These are phyloP conservation scores for Microcyclospora tardicrescens DNA, from an alignment of 2,329 filamentous ascomycete species.

Conservation along the genomic window DNA sequence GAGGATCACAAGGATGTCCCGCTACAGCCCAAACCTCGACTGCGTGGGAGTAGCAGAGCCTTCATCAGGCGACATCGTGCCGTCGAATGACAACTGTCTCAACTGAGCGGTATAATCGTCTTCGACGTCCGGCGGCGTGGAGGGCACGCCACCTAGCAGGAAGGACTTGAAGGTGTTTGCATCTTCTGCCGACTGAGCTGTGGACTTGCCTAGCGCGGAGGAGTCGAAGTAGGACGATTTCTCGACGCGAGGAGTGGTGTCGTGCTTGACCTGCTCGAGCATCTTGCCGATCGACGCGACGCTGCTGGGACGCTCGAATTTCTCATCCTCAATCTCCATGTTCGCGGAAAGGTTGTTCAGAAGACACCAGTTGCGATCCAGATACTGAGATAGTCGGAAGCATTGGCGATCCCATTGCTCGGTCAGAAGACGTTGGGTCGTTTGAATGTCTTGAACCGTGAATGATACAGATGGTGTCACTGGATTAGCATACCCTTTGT, in stretches of 20 bases:
- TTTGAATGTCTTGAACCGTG: constrained; percentile 38
- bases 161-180: too few relatives aligned
- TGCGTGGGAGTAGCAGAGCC: too few relatives aligned
- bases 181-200: too few relatives aligned
- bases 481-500: constrained; percentile 4
- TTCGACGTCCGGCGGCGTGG: too few relatives aligned
- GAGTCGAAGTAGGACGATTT: constrained; percentile 24
- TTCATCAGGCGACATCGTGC: too few relatives aligned
- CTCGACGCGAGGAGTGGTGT: constrained; percentile 32
- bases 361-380: constrained; percentile 35
- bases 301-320: constrained; percentile 31
- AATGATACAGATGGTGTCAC: constrained; percentile 16
- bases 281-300: constrained; percentile 29
- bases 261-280: constrained; percentile 31
- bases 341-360: constrained; percentile 30
- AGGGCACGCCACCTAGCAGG: too few relatives aligned
- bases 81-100: too few relatives aligned
- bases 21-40: too few relatives aligned
- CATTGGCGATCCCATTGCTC: constrained; percentile 39
- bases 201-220: too few relatives aligned
- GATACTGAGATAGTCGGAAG: constrained; percentile 33
- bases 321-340: constrained; percentile 34
- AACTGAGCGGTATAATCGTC: too few relatives aligned
- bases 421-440: constrained; percentile 33
- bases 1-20: too few relatives aligned